Evolutionary conservation across 2,329 filamentous ascomycete species (phyloP), one percentile per base, ranked within the genome.

Genomic region (Sporothrix pallida): DNA sequence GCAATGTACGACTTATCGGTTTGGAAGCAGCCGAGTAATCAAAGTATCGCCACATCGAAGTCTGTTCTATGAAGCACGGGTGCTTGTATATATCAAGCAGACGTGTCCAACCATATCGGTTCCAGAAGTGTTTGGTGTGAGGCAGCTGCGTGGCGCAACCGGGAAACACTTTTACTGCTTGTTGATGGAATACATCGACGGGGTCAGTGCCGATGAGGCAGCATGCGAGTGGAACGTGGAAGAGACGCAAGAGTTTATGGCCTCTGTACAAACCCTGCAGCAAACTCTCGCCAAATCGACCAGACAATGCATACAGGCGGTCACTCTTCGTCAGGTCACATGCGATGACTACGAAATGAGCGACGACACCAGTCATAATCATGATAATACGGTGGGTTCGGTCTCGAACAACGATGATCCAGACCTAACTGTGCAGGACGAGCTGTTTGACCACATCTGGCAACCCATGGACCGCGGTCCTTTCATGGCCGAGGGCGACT

Each of bases 101-200:
- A 44, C 20, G n/a, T 52, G 23, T 31, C 52, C 26, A 90, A 83
- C 9, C 37, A 62, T 74, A 56, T 68, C 72, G n/a, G 72, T 74
- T 8, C 72, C 72, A 3, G 17, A 7, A 1, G 60, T 74, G 23
- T 71, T 48, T 37, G 58, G 23, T 12, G 44, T 52, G 7, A 42
- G 54, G 2, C 52, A 37, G 10, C 26, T 71, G 20, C 60, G 56
- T 4, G 50, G 50, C 46, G 20, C 46, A 0, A 15, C 54, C 2
- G 68, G 68, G 10, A n/a, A 44, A 5, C 17, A 60, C n/a, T 42
- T 44, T 10, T 67, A 31, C 50, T 71, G 58, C 23, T 23, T 74
- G 48, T 15, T 68, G 48, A 48, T 71, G 52, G 72, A 74, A n/a
- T 74, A 74, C 37, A 67, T 74, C 17, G 72, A 71, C 23, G 72